Conservation (phyloP, 148 eudicot genomes). For the Suaeda aralocaspica region DNA sequence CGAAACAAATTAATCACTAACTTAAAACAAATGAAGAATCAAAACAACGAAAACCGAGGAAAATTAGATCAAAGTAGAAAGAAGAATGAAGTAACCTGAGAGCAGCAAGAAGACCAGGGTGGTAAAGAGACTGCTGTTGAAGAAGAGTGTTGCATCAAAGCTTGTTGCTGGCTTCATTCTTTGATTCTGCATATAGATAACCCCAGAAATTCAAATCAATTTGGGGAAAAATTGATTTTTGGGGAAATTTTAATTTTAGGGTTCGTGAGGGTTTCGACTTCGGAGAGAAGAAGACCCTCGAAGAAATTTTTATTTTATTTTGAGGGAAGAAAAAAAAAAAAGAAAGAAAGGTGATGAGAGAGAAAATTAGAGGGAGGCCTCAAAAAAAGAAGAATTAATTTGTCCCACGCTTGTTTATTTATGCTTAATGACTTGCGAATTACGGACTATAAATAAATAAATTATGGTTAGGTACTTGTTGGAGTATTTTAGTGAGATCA, state of each 20-base stretch:
- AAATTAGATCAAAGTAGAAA: conserved; percentile 14
- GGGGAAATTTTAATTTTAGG: conserved; percentile 8
- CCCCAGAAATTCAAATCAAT: conserved; percentile 5
- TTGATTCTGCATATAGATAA: conserved; percentile 47
- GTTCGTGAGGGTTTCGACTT: conserved; percentile 24
- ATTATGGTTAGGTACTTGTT: too few relatives aligned
- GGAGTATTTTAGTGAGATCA: too few relatives aligned
- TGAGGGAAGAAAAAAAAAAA: neutral
- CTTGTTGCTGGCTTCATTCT: conserved; percentile 60
- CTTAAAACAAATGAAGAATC: conserved; percentile 5
- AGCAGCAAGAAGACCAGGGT: conserved; percentile 68
- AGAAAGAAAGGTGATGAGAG: too few relatives aligned
- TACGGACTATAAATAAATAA: too few relatives aligned
- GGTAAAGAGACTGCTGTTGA: conserved; percentile 68
- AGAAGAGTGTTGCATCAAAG: conserved; percentile 74
- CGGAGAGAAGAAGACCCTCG: conserved; percentile 28
- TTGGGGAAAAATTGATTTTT: neutral
- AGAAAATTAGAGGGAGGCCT: conserved; percentile 19
- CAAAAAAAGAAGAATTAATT: neutral
- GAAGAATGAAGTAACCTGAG: conserved; percentile 21
- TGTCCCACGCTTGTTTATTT: neutral
- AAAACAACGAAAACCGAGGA: conserved; percentile 1
- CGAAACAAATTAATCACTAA: conserved; percentile 17
- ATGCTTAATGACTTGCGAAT: too few relatives aligned
- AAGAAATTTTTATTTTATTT: conserved; percentile 6